A percentile compares a stretch with the other conserved stretches of the same genome.
Conservation (phyloP, 2,329 filamentous ascomycete species). For the Teratosphaeriaceae sp. region DNA sequence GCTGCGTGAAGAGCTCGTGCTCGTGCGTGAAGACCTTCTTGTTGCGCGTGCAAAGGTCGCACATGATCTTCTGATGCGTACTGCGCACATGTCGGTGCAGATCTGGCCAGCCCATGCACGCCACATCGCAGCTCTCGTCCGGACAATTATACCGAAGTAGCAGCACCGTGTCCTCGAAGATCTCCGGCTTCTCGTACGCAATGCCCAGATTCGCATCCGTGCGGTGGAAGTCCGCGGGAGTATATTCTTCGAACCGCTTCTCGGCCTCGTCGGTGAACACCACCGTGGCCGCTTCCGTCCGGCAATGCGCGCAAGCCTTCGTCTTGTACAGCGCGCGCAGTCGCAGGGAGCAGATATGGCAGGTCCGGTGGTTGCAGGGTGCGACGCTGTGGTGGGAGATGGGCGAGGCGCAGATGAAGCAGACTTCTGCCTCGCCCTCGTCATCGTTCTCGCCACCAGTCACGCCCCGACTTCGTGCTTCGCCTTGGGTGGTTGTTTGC, state of each 20-base stretch:
- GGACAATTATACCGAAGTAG: conserved; percentile 93
- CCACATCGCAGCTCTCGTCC: conserved; percentile 74
- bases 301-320: conserved; percentile 92
- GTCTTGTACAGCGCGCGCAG: conserved; percentile 93
- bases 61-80: conserved; percentile 81
- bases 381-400: conserved; percentile 83
- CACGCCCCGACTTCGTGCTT: conserved; percentile 5
- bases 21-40: conserved; percentile 99
- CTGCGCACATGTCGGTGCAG: conserved; percentile 74
- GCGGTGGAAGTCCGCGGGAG: conserved; percentile 63
- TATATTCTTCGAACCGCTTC: conserved; percentile 83
- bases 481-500: conserved; percentile 28
- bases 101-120: conserved; percentile 76
- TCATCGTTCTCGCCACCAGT: conserved; percentile 12
- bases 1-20: conserved; percentile 80
- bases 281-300: conserved; percentile 72
- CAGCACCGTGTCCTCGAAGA: conserved; percentile 83
- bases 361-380: conserved; percentile 93
- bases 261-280: conserved; percentile 82
- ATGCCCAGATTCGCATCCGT: conserved; percentile 84
- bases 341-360: conserved; percentile 88
- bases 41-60: conserved; percentile 81
- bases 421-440: conserved; percentile 59
- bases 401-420: conserved; percentile 94
- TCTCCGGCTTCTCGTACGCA: conserved; percentile 80